Percentiles rank a stretch among this genome's conserved stretches.
Conservation (phyloP, 2,329 filamentous ascomycete species). For the Chrysosporium keratinophilum region DNA sequence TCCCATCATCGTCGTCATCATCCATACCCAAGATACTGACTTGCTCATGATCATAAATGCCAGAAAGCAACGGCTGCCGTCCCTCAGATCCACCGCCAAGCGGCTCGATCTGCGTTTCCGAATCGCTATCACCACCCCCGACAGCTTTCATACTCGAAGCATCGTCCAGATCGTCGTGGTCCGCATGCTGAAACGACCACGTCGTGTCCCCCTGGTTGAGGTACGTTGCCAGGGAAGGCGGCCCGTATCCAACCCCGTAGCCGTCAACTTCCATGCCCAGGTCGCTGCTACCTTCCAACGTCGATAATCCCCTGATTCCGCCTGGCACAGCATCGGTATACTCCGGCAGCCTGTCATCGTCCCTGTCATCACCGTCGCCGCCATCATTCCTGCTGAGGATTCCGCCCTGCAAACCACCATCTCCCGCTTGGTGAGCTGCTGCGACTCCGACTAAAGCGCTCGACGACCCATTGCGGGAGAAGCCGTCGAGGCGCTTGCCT, state of each 20-base stretch:
- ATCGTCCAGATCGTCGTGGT: slow-evolving; percentile 30
- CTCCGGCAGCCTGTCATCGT: slow-evolving; percentile 24
- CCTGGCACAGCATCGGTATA: slow-evolving; percentile 23
- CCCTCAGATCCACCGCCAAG: slow-evolving; percentile 11
- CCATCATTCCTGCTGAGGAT: slow-evolving; percentile 26
- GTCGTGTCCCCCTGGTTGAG: neutral
- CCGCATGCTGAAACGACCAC: slow-evolving; percentile 1
- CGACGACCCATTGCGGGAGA: slow-evolving; percentile 83
- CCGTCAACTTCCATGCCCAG: slow-evolving; percentile 26
- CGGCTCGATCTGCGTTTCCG: slow-evolving; percentile 20
- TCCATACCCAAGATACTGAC: neutral
- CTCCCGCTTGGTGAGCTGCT: slow-evolving; percentile 60
- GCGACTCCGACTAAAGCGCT: slow-evolving; percentile 69
- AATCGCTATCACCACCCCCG: slow-evolving; percentile 25
- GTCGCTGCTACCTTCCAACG: slow-evolving; percentile 22
- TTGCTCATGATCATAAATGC: slow-evolving; percentile 7
- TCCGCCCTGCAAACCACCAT: slow-evolving; percentile 47
- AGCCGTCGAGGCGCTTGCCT: slow-evolving; percentile 76
- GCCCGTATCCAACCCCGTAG: slow-evolving; percentile 19
- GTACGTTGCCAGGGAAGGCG: neutral
- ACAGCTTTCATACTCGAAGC: slow-evolving; percentile 34
- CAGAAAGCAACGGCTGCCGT: slow-evolving; percentile 6
- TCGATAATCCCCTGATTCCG: slow-evolving; percentile 15
- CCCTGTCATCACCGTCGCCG: too few relatives aligned
- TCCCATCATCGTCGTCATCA: slow-evolving; percentile 28